A percentile compares a stretch with the other conserved stretches of the same genome.
Conservation (phyloP, 768 basidiomycete genomes). For the Pleurotus platypus region DNA sequence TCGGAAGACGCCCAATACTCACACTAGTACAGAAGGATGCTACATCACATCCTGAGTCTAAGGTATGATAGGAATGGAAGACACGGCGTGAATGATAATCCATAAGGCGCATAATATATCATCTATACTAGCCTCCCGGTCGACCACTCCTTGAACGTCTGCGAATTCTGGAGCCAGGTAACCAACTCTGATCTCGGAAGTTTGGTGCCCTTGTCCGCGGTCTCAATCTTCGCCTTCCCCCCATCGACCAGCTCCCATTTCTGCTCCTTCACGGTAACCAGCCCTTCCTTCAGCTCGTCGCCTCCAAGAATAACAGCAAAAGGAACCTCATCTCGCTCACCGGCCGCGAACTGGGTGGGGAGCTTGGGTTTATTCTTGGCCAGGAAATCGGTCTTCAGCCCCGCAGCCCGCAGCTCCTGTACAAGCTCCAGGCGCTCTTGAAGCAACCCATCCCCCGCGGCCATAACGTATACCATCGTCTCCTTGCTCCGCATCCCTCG, state of each 20-base stretch:
- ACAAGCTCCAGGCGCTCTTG: constrained; percentile 81
- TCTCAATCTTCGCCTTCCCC: constrained; percentile 64
- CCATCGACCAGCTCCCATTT: constrained; percentile 74
- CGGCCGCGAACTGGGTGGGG: constrained; percentile 80
- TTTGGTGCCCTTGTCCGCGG: constrained; percentile 60
- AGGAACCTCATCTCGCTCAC: constrained; percentile 89
- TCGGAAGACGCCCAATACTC: too few relatives aligned
- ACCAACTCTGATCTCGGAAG: constrained; percentile 62
- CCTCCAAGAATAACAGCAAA: constrained; percentile 91
- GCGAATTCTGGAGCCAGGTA: constrained; percentile 53
- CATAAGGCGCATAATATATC: background rate
- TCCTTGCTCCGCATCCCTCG: constrained; percentile 79
- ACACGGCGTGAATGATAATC: too few relatives aligned
- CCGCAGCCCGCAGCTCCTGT: constrained; percentile 76
- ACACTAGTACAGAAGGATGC: too few relatives aligned
- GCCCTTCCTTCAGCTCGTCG: constrained; percentile 79
- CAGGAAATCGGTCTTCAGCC: constrained; percentile 93
- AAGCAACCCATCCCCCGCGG: constrained; percentile 84
- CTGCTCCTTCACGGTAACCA: constrained; percentile 92
- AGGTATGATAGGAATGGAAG: too few relatives aligned
- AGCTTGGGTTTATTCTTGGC: constrained; percentile 92
- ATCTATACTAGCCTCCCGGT: constrained; percentile 23
- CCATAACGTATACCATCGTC: constrained; percentile 92
- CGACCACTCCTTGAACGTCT: constrained; percentile 42
- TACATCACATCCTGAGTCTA: too few relatives aligned